A percentile compares a stretch with the other conserved stretches of the same genome.
Evolutionary conservation across 2,329 filamentous ascomycete genomes (phyloP).

Genomic region (Hypoxylon sp.): DNA sequence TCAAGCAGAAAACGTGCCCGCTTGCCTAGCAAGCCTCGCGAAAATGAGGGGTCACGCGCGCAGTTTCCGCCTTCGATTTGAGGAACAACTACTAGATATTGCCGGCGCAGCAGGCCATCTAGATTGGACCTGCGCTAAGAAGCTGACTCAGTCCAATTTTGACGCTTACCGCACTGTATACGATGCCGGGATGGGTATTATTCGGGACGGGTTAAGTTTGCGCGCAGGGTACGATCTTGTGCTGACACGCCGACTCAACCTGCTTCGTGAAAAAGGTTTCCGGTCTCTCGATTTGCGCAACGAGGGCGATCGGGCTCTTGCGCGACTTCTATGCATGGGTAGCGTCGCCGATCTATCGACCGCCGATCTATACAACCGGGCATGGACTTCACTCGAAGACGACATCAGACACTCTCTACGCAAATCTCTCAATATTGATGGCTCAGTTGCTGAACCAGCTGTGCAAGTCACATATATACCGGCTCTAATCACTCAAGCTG

Average conservation of each 20-base stretch:
- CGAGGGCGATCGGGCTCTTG: constrained; percentile 53
- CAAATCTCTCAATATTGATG: constrained; percentile 55
- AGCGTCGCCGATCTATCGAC: constrained; percentile 51
- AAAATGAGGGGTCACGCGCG: constrained; percentile 47
- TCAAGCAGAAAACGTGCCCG: constrained; percentile 57
- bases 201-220: constrained; percentile 44
- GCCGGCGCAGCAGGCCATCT: constrained; percentile 57
- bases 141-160: constrained; percentile 55
- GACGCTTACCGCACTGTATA: constrained; percentile 53
- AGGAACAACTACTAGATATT: constrained; percentile 58
- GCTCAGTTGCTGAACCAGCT: constrained; percentile 53
- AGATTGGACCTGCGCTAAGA: constrained; percentile 52
- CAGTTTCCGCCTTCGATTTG: constrained; percentile 55
- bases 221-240: constrained; percentile 55
- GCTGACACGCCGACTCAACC: constrained; percentile 50
- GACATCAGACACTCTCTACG: constrained; percentile 47
- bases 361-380: constrained; percentile 52
- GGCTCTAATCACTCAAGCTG: constrained; percentile 53
- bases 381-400: constrained; percentile 49
- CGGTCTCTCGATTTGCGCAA: constrained; percentile 48
- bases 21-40: constrained; percentile 51
- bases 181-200: constrained; percentile 52
- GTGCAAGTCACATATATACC: constrained; percentile 59
- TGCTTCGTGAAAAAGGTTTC: constrained; percentile 52
- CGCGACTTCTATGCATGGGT: constrained; percentile 57